phyloP scores from a whole-genome alignment of 139 green algal species.

The Micractinium sp. region DNA sequence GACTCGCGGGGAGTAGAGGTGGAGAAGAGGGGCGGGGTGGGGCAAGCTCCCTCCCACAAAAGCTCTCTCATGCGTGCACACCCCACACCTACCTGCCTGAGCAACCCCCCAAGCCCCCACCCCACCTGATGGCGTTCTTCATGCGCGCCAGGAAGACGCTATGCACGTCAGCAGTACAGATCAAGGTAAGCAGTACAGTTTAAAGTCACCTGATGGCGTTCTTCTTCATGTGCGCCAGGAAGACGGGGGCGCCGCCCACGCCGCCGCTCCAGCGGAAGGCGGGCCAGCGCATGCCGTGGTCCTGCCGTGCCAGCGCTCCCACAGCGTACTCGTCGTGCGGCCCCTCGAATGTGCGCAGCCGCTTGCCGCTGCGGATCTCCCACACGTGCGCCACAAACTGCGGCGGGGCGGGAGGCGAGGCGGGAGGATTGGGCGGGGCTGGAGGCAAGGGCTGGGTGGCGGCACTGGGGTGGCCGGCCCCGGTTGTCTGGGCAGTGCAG shows the following conservation, averaged over 20 bases:
- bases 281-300: slow-evolving; percentile 80
- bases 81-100: no score
- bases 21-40: no score
- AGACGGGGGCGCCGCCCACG: slow-evolving; percentile 66
- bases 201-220: slow-evolving; percentile 23
- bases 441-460: not conserved
- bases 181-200: no score
- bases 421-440: not conserved
- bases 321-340: slow-evolving; percentile 83
- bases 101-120: no score
- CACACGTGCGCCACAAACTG: slow-evolving; percentile 75
- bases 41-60: no score
- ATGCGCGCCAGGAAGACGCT: no score
- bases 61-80: no score
- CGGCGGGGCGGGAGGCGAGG: not conserved
- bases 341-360: slow-evolving; percentile 75
- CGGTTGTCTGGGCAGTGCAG: not conserved
- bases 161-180: no score
- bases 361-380: slow-evolving; percentile 74
- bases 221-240: slow-evolving; percentile 84
- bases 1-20: no score
- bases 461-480: not conserved
- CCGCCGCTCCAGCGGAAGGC: slow-evolving; percentile 95
- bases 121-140: no score
- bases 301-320: slow-evolving; percentile 56